Evolutionary conservation across 78 protist species (phyloP).

Genomic region (Kipferlia bialata): DNA sequence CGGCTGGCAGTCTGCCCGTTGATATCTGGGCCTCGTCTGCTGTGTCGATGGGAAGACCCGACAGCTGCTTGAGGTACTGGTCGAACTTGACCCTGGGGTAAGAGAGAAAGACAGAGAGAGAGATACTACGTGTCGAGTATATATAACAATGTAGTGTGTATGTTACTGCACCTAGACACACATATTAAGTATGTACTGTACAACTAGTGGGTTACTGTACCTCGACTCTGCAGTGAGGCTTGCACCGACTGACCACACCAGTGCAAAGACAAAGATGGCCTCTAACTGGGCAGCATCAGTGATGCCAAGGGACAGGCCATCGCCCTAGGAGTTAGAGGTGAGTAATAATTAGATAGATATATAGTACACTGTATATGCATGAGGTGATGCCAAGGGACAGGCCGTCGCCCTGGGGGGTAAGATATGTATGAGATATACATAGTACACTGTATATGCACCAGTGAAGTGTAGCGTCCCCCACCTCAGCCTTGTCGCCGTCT

Average conservation of each 20-base stretch:
- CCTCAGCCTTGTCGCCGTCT: too few relatives aligned
- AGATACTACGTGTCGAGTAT: too few relatives aligned
- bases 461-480: too few relatives aligned
- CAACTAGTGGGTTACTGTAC: background rate
- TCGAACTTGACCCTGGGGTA: constrained; percentile 47
- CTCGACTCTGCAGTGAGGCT: constrained; percentile 5
- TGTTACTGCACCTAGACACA: too few relatives aligned
- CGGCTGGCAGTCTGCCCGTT: constrained; percentile 31
- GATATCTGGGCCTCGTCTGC: background rate
- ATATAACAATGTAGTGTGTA: too few relatives aligned
- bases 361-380: too few relatives aligned
- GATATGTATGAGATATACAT: too few relatives aligned
- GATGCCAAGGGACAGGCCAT: background rate
- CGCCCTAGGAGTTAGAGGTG: background rate
- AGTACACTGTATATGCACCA: too few relatives aligned
- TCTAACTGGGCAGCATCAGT: constrained; percentile 35
- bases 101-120: too few relatives aligned
- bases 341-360: too few relatives aligned
- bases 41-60: constrained; percentile 10
- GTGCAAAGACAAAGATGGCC: constrained; percentile 31
- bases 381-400: background rate
- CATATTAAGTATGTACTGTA: background rate
- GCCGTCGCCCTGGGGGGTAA: background rate
- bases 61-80: constrained; percentile 29
- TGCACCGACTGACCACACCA: constrained; percentile 62